These are phyloP conservation scores for Tagetes patula DNA, from an alignment of 129 eudicot species.

Conservation along the genomic window DNA sequence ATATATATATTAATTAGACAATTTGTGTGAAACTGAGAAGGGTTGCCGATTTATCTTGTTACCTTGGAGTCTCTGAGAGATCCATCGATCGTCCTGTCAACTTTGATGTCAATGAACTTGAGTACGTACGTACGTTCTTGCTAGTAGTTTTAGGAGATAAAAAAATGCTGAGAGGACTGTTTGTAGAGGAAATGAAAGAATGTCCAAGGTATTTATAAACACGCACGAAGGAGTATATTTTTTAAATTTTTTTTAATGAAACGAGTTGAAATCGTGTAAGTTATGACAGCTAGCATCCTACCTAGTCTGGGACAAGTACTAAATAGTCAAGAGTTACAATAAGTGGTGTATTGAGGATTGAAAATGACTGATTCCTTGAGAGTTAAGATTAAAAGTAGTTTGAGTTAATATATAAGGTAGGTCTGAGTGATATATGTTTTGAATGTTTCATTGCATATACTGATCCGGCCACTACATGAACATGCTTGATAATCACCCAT, in stretches of 20 bases:
- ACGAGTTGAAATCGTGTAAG: constrained; percentile 17
- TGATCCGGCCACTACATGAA: constrained; percentile 23
- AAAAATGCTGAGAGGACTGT: constrained; percentile 3
- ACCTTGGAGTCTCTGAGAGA: constrained; percentile 70
- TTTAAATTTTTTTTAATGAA: background rate
- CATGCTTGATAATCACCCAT: constrained; percentile 37
- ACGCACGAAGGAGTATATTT: constrained; percentile 6
- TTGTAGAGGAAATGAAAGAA: constrained; percentile 41
- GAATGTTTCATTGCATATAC: constrained; percentile 32
- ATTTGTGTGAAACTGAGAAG: background rate
- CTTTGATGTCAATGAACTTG: constrained; percentile 29
- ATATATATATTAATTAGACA: background rate
- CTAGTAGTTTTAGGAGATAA: constrained; percentile 19
- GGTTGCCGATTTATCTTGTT: background rate
- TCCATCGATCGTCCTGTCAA: constrained; percentile 45
- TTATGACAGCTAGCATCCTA: background rate
- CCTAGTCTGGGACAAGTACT: constrained; percentile 1
- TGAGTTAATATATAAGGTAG: constrained; percentile 8
- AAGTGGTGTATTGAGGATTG: constrained; percentile 21
- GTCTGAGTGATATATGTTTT: constrained; percentile 22
- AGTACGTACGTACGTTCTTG: background rate
- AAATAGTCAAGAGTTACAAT: constrained; percentile 1
- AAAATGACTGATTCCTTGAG: constrained; percentile 38
- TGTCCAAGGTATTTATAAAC: constrained; percentile 47
- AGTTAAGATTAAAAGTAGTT: constrained; percentile 15